Conservation (phyloP, 768 basidiomycete species). For the Glaciozyma martinii region DNA sequence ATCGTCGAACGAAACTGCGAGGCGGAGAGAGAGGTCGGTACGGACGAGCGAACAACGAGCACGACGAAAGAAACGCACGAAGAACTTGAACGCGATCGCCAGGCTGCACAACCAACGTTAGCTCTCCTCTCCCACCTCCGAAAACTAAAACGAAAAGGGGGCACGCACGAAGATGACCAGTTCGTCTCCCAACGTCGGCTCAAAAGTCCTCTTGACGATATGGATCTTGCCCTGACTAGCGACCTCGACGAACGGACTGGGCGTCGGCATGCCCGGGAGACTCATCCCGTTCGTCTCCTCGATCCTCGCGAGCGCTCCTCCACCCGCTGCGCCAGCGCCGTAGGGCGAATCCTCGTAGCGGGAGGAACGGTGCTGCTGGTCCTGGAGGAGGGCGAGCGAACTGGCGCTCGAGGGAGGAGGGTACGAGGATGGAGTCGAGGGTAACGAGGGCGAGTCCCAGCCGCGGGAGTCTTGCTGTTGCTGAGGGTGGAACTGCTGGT, state of each 20-base stretch:
- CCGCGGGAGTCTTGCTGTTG: background rate
- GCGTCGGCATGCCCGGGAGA: background rate
- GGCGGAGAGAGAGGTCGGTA: too few species aligned
- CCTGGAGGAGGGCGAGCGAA: too few species aligned
- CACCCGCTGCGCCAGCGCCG: too few species aligned
- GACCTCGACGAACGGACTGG: slow-evolving; percentile 32
- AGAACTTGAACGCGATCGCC: slow-evolving; percentile 35
- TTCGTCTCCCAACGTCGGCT: slow-evolving; percentile 34
- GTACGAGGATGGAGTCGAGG: background rate
- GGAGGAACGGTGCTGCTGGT: too few species aligned
- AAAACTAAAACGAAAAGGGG: background rate
- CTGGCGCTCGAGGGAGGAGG: too few species aligned
- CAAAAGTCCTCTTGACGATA: slow-evolving; percentile 32
- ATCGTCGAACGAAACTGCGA: slow-evolving; percentile 33
- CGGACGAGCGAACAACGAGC: too few species aligned
- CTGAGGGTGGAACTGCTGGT: background rate
- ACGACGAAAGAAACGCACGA: too few species aligned
- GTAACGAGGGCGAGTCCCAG: background rate
- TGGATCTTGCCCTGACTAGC: slow-evolving; percentile 31
- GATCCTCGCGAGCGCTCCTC: background rate
- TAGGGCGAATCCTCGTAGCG: too few species aligned
- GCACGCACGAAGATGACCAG: slow-evolving; percentile 30
- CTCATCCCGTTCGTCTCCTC: background rate
- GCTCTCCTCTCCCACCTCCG: background rate
- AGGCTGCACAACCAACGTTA: slow-evolving; percentile 8